Conservation (phyloP, 495 filamentous ascomycete genomes). For the Trichoderma gamsii region DNA sequence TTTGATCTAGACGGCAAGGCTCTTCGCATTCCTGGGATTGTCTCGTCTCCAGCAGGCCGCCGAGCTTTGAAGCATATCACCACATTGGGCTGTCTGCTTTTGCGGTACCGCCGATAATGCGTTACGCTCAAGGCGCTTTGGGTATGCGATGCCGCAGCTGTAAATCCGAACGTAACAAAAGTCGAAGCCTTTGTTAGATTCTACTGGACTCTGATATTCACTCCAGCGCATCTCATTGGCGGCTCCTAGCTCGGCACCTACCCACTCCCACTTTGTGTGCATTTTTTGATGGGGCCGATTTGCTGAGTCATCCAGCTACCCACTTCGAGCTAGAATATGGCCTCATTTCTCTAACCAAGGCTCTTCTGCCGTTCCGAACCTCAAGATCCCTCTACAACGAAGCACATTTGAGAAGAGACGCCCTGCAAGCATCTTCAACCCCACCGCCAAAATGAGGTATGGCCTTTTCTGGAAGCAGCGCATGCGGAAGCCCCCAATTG, state of each 20-base stretch:
- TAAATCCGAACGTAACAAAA: not conserved
- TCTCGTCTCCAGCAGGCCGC: conserved; percentile 5
- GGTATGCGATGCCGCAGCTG: not conserved
- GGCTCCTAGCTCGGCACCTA: not conserved
- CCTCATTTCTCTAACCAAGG: conserved; percentile 15
- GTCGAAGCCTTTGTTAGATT: not conserved
- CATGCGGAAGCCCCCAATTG: conserved; percentile 13
- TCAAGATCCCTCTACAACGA: conserved; percentile 1
- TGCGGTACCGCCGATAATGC: not conserved
- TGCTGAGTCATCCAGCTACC: conserved; percentile 14
- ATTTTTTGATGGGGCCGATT: not conserved
- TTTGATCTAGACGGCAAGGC: not conserved
- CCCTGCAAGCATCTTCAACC: not conserved
- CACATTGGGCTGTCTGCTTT: not conserved
- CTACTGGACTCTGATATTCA: not conserved
- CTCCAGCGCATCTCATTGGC: not conserved
- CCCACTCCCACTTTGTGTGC: not conserved
- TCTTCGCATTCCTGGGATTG: conserved; percentile 12
- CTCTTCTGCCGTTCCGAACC: not conserved
- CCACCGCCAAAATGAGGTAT: conserved; percentile 14
- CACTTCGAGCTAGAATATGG: conserved; percentile 15
- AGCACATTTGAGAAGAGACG: not conserved
- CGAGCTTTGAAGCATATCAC: conserved; percentile 4
- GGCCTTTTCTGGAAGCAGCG: not conserved
- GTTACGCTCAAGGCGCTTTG: not conserved